Evolutionary conservation across 1,139 yeast species (phyloP).

Genomic region (Yamadazyma pseudoaaseri): DNA sequence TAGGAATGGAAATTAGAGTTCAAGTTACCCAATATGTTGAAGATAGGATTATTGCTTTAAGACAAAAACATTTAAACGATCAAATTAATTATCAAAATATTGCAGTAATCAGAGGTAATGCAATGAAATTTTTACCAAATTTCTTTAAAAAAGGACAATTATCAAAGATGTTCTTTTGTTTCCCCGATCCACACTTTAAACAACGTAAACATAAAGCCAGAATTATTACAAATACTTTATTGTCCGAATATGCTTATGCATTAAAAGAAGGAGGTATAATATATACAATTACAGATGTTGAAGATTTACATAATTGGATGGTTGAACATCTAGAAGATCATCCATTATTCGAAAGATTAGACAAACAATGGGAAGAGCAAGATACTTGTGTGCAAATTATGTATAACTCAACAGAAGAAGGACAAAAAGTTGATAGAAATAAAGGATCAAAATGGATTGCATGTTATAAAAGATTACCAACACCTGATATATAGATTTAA

Average conservation of each 20-base stretch:
- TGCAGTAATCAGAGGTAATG: conserved; percentile 88
- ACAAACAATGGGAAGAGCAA: conserved; percentile 71
- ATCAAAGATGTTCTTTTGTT: conserved; percentile 92
- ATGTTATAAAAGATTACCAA: conserved; percentile 75
- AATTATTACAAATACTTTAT: conserved; percentile 83
- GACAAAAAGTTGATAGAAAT: conserved; percentile 91
- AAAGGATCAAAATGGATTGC: conserved; percentile 86
- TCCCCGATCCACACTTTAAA: conserved; percentile 98
- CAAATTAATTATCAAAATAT: conserved; percentile 65
- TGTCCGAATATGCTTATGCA: conserved; percentile 91
- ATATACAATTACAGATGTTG: conserved; percentile 94
- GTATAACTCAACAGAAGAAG: conserved; percentile 94
- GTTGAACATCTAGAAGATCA: conserved; percentile 85
- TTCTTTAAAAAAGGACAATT: conserved; percentile 81
- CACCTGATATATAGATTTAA: conserved; percentile 34
- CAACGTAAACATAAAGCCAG: conserved; percentile 97
- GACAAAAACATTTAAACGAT: conserved; percentile 44
- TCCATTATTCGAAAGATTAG: conserved; percentile 82
- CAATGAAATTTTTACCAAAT: conserved; percentile 96
- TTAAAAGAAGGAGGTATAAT: conserved; percentile 83
- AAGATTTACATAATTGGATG: conserved; percentile 96
- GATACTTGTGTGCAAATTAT: conserved; percentile 85
- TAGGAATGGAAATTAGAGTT: conserved; percentile 97
- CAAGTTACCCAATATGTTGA: conserved; percentile 97
- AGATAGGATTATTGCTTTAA: conserved; percentile 86